phyloP scores from a whole-genome alignment of 352 stramenopile species.

The Phytophthora uliginosa region DNA sequence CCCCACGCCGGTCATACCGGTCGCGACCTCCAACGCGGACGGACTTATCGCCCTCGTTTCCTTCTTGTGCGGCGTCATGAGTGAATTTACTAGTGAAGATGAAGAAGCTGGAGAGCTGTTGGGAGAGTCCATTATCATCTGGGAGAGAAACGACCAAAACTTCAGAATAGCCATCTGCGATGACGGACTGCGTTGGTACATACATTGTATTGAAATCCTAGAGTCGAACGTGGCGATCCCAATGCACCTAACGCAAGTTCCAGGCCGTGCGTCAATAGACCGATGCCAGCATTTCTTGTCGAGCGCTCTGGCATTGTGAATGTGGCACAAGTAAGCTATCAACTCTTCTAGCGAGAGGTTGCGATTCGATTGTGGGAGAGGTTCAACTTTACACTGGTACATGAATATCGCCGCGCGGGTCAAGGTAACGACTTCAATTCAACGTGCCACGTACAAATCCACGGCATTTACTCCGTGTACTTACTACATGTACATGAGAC shows the following conservation, averaged over 20 bases:
- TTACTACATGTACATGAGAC: too few relatives aligned
- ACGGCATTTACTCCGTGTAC: too few relatives aligned
- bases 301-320: too few relatives aligned
- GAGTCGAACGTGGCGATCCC: not conserved
- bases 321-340: too few relatives aligned
- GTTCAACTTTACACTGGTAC: too few relatives aligned
- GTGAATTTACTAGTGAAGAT: slow-evolving; percentile 8
- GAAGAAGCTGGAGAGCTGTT: slow-evolving; percentile 13
- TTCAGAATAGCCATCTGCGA: slow-evolving; percentile 7
- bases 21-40: slow-evolving; percentile 14
- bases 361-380: too few relatives aligned
- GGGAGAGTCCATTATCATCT: slow-evolving; percentile 29
- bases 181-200: not conserved
- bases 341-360: too few relatives aligned
- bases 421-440: too few relatives aligned
- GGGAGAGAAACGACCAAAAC: slow-evolving; percentile 31
- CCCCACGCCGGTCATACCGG: slow-evolving; percentile 21
- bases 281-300: not conserved
- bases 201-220: slow-evolving; percentile 35
- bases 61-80: slow-evolving; percentile 13
- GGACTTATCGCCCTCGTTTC: slow-evolving; percentile 16
- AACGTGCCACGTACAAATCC: too few relatives aligned
- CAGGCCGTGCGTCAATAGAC: slow-evolving; percentile 31
- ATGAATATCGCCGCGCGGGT: too few relatives aligned
- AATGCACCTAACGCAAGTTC: too few relatives aligned